phyloP scores from a whole-genome alignment of 495 filamentous ascomycete species.

The Aspergillus heteromorphus region DNA sequence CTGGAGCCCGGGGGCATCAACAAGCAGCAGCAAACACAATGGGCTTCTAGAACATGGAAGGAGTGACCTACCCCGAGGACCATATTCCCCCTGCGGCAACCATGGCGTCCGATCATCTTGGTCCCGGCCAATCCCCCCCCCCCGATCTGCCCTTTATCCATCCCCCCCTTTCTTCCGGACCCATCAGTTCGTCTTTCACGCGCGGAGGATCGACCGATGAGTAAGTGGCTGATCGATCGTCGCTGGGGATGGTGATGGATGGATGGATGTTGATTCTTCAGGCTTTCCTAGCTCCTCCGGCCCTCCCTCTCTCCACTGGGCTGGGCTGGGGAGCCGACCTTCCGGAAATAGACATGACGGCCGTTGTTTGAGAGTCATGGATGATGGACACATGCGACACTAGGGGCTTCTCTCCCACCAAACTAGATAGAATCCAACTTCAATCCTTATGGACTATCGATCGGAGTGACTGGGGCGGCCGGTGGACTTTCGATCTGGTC shows the following conservation, averaged over 20 bases:
- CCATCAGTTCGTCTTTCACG: constrained; percentile 1
- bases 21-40: background rate
- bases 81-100: background rate
- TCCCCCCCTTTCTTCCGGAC: background rate
- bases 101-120: background rate
- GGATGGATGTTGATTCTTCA: background rate
- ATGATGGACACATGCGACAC: too few species aligned
- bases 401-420: too few species aligned
- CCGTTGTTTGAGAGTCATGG: constrained; percentile 8
- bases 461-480: background rate
- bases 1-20: too few species aligned
- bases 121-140: background rate
- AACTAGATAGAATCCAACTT: too few species aligned
- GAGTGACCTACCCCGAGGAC: background rate
- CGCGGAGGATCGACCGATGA: constrained; percentile 15
- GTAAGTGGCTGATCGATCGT: constrained; percentile 8
- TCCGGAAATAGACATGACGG: constrained; percentile 10
- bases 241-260: background rate
- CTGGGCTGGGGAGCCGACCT: background rate
- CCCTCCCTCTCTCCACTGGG: too few species aligned
- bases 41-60: background rate
- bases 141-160: background rate
- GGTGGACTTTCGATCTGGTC: background rate
- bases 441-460: background rate
- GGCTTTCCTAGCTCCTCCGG: background rate